Conservation (phyloP, 345 rosid species). For the Fremontodendron californicum region DNA sequence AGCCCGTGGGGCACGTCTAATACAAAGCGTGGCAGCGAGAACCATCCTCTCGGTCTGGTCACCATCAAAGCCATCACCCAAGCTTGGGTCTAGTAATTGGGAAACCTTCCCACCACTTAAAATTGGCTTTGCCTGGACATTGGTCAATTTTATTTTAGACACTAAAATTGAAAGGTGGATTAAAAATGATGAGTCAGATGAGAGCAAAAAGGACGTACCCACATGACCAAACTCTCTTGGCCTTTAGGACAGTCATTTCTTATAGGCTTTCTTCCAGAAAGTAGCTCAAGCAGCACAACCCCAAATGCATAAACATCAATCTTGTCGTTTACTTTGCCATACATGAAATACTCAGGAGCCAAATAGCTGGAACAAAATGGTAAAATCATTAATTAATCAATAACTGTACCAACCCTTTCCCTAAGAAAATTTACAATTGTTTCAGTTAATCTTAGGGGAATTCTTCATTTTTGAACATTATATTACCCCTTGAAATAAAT, state of each 20-base stretch:
- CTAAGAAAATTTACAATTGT: not conserved
- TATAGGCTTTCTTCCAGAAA: slow-evolving; percentile 87
- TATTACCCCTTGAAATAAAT: not conserved
- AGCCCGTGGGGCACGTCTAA: slow-evolving; percentile 59
- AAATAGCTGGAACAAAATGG: slow-evolving; percentile 54
- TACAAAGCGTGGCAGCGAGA: slow-evolving; percentile 78
- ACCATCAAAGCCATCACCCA: slow-evolving; percentile 32
- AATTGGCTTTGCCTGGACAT: slow-evolving; percentile 75
- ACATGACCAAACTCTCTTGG: slow-evolving; percentile 77
- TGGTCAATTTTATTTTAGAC: slow-evolving; percentile 5
- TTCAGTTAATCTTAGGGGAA: not conserved
- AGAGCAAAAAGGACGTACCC: slow-evolving; percentile 53
- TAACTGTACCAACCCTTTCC: not conserved
- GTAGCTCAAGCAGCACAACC: slow-evolving; percentile 92
- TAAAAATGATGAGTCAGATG: not conserved
- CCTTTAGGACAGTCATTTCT: slow-evolving; percentile 59
- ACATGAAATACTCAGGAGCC: slow-evolving; percentile 98
- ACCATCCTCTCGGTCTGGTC: slow-evolving; percentile 71
- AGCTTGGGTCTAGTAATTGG: slow-evolving; percentile 53
- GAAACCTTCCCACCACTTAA: slow-evolving; percentile 55
- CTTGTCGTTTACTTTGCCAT: slow-evolving; percentile 85
- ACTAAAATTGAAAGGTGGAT: not conserved
- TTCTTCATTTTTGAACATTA: not conserved
- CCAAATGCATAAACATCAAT: slow-evolving; percentile 94
- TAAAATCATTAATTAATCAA: not conserved